These are phyloP conservation scores for Calendula officinalis DNA, from an alignment of 129 eudicot species.

Conservation along the genomic window DNA sequence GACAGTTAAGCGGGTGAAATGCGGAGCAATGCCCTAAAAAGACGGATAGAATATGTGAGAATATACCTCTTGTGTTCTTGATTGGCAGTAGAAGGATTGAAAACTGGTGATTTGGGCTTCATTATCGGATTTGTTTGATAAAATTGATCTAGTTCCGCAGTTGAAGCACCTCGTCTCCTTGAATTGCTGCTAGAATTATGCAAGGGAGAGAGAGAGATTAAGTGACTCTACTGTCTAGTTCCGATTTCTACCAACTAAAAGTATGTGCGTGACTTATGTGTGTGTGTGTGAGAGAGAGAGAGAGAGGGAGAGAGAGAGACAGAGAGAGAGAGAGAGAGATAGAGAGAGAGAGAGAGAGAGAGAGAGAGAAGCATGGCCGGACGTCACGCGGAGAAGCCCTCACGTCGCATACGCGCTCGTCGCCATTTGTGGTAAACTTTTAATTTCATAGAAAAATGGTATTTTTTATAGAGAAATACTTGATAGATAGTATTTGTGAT, in stretches of 20 bases:
- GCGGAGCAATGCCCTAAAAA: slow-evolving; percentile 13
- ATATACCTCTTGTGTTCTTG: slow-evolving; percentile 29
- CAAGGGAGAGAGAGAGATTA: neutral
- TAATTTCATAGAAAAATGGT: too few species aligned
- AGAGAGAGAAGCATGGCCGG: slow-evolving; percentile 10
- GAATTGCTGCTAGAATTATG: slow-evolving; percentile 6
- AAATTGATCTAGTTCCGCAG: slow-evolving; percentile 6
- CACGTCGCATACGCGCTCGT: slow-evolving; percentile 27
- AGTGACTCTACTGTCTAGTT: too few species aligned
- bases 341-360: slow-evolving; percentile 7
- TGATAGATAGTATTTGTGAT: too few species aligned
- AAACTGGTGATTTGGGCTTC: slow-evolving; percentile 25
- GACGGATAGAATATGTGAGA: neutral
- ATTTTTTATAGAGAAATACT: too few species aligned
- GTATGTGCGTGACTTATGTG: neutral
- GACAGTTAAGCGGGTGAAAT: slow-evolving; percentile 18
- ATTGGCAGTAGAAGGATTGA: slow-evolving; percentile 25
- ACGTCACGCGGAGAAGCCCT: slow-evolving; percentile 25
- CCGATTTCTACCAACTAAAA: too few species aligned
- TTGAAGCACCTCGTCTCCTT: neutral
- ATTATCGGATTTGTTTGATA: slow-evolving; percentile 15
- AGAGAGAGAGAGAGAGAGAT: neutral
- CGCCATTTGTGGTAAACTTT: too few species aligned
- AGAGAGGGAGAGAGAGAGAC: slow-evolving; percentile 2
- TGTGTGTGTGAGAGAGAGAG: neutral